These are phyloP conservation scores for Rhodotorula sp. DNA, from an alignment of 1,284 basidiomycete species.

Conservation along the genomic window DNA sequence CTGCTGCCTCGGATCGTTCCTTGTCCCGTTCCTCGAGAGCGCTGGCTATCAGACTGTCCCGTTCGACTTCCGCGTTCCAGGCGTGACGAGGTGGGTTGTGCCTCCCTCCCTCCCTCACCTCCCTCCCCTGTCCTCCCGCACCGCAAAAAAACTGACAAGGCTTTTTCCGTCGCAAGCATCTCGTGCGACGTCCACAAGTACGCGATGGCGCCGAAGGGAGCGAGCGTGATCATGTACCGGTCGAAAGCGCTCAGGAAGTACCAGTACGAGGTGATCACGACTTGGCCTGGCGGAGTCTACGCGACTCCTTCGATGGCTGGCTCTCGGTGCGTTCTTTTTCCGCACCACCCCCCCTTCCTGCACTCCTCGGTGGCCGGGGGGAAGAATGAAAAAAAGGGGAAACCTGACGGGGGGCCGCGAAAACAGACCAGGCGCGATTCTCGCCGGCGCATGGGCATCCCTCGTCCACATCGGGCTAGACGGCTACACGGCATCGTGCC, in stretches of 20 bases:
- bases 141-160: not conserved
- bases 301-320: constrained; percentile 82
- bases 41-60: constrained; percentile 47
- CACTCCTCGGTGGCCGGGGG: too few species aligned
- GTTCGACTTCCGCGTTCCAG: constrained; percentile 86
- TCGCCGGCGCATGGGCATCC: constrained; percentile 95
- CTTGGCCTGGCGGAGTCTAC: constrained; percentile 67
- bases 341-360: too few species aligned
- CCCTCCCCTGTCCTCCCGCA: too few species aligned
- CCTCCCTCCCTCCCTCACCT: constrained; percentile 63
- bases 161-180: constrained; percentile 24
- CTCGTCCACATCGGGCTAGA: constrained; percentile 87
- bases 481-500: constrained; percentile 90
- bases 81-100: constrained; percentile 61
- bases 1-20: constrained; percentile 87
- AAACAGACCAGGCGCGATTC: constrained; percentile 77
- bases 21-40: constrained; percentile 80
- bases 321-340: constrained; percentile 74
- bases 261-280: constrained; percentile 79
- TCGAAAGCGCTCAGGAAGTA: constrained; percentile 58
- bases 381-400: too few species aligned
- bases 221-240: constrained; percentile 92
- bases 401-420: not conserved
- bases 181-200: constrained; percentile 79
- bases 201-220: constrained; percentile 59